Evolutionary conservation across 148 eudicot species (phyloP), one percentile per base, ranked within the genome.

Genomic region (Rhododendron griersonianum): DNA sequence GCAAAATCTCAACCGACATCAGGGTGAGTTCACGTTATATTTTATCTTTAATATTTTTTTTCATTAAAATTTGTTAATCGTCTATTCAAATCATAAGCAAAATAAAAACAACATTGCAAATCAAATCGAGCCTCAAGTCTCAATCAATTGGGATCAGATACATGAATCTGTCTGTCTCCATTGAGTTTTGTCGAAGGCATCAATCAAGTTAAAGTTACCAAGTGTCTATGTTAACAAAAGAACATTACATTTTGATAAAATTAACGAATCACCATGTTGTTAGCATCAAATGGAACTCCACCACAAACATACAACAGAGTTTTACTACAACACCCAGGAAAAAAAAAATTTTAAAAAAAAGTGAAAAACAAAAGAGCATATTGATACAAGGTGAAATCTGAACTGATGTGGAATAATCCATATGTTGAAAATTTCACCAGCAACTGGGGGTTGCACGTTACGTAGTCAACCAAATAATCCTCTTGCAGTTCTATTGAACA

Each of bases 401-500:
- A 14, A 50, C 1, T 50, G 21, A 3, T n/a, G 59, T 11, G 25
- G 82, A 50, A 7, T 39, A n/a, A 16, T 16, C n/a, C 44, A 51
- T 13, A 15, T 4, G n/a, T 28, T 15, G 35, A 21, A 19, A 16
- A 53, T 9, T 61, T 23, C 45, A 37, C 14, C 44, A 45, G 84
- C 87, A 86, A 86, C 87, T 65, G 76, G 86, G 4, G n/a, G 87
- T 87, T 85, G 89, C 81, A 41, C 19, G 33, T 48, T 2, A 11
- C 4, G 25, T 21, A 59, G 39, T 89, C 85, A 89, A 45, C 47
- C 86, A 88, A 95, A 91, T 85, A 95, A 59, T 80, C 93, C 91
- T 87, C 87, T 90, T 10, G 96, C 96, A 73, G 94, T 92, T 88
- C 85, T 90, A 47, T 88, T 91, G 85, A 95, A 95, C 93, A 95